Conservation (phyloP, 192 early-diverging fungal species). For the Rhizophagus sp. region DNA sequence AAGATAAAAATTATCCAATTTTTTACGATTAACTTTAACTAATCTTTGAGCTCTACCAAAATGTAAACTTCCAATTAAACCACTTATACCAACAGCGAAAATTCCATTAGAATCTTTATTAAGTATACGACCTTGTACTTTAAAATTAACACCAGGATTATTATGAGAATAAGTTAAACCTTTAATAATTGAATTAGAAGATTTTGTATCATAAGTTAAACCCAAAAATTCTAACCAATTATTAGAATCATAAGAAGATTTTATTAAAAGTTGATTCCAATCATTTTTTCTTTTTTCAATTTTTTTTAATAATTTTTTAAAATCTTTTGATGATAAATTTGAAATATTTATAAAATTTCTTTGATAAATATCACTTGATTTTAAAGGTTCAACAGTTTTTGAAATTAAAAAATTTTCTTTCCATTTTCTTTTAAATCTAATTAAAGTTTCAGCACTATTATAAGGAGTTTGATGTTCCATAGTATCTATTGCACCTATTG, state of each 20-base stretch:
- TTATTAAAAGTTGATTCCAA: constrained; percentile 32
- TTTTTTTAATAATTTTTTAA: constrained; percentile 60
- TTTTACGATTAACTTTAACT: constrained; percentile 32
- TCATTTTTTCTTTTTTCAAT: constrained; percentile 48
- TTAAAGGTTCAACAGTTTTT: constrained; percentile 48
- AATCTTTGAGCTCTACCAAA: constrained; percentile 29
- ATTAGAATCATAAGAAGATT: constrained; percentile 22
- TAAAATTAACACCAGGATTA: constrained; percentile 43
- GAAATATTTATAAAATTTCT: constrained; percentile 52
- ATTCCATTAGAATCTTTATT: constrained; percentile 35
- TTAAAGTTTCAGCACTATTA: constrained; percentile 61
- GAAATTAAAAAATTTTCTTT: constrained; percentile 74
- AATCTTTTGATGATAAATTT: constrained; percentile 59
- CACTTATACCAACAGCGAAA: constrained; percentile 66
- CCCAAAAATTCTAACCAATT: constrained; percentile 46
- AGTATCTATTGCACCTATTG: constrained; percentile 63
- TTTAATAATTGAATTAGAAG: background rate
- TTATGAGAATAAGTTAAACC: constrained; percentile 34
- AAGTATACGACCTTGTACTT: constrained; percentile 67
- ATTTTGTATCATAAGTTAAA: constrained; percentile 31
- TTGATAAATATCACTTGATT: constrained; percentile 30
- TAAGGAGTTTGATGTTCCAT: constrained; percentile 71
- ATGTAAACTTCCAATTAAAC: constrained; percentile 58
- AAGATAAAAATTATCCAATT: constrained; percentile 61
- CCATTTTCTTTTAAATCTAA: constrained; percentile 62